Conservation (phyloP, 2,329 filamentous ascomycete genomes). For the Helotiales sp. region DNA sequence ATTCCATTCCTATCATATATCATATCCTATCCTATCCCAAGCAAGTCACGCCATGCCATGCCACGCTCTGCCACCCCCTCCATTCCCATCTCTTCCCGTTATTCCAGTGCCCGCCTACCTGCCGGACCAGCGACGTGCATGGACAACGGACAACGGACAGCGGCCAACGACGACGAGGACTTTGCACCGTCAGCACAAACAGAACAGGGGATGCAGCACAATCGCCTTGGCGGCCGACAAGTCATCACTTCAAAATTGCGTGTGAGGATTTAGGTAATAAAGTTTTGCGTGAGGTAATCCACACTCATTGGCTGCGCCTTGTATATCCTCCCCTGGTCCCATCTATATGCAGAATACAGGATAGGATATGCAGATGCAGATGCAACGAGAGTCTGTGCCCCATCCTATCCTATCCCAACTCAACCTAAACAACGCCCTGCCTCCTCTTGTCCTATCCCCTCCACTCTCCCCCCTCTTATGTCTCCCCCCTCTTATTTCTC, state of each 20-base stretch:
- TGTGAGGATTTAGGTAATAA: slow-evolving; percentile 35
- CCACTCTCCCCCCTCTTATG: neutral
- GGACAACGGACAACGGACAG: neutral
- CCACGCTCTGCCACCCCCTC: neutral
- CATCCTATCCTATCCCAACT: neutral
- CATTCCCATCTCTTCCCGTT: neutral
- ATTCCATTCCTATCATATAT: neutral
- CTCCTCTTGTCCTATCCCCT: neutral
- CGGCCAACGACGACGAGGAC: neutral
- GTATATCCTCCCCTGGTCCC: neutral
- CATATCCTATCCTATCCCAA: neutral
- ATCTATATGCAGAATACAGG: no score
- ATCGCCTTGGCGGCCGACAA: slow-evolving; percentile 15
- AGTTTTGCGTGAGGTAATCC: slow-evolving; percentile 18
- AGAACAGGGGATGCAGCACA: neutral
- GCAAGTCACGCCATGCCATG: neutral
- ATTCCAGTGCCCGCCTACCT: neutral
- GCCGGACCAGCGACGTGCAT: neutral
- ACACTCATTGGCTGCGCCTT: slow-evolving; percentile 18
- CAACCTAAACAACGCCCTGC: no score
- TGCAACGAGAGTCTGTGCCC: neutral
- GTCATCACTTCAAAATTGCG: slow-evolving; percentile 31
- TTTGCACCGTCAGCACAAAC: slow-evolving; percentile 27
- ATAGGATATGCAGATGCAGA: neutral
- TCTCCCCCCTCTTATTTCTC: neutral